These are phyloP conservation scores for Annulohypoxylon bovei DNA, from an alignment of 495 filamentous ascomycete genomes.

Conservation along the genomic window DNA sequence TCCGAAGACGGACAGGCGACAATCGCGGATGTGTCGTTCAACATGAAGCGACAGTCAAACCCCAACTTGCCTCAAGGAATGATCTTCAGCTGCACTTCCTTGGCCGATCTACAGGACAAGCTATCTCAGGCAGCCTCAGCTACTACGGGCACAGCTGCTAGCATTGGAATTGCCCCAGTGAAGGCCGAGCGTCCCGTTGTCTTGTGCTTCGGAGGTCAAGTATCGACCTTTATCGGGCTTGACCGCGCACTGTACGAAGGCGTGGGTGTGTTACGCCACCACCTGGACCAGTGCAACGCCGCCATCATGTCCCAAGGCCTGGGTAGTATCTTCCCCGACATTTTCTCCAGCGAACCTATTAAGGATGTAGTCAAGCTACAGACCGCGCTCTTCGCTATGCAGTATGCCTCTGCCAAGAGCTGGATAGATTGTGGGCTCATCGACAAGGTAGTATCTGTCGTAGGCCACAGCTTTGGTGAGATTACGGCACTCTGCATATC, in stretches of 20 bases:
- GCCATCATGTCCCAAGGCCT: conserved; percentile 42
- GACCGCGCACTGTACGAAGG: conserved; percentile 49
- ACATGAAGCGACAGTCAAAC: neutral
- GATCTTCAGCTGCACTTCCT: neutral
- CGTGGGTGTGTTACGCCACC: conserved; percentile 41
- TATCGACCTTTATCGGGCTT: conserved; percentile 53
- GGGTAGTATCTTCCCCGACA: conserved; percentile 55
- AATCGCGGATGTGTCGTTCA: neutral
- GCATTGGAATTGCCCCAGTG: neutral
- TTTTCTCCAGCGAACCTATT: conserved; percentile 54
- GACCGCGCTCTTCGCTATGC: conserved; percentile 53
- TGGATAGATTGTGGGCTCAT: conserved; percentile 57
- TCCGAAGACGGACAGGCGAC: neutral
- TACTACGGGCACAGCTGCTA: no score
- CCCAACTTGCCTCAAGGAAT: neutral
- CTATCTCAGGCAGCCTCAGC: neutral
- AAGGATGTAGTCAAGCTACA: conserved; percentile 57
- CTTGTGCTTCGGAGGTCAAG: conserved; percentile 64
- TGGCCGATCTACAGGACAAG: neutral
- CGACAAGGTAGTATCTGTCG: conserved; percentile 41
- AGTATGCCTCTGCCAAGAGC: conserved; percentile 52
- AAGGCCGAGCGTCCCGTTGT: conserved; percentile 48
- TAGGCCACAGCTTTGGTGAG: conserved; percentile 66
- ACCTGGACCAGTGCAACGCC: conserved; percentile 54
- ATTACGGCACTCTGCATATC: conserved; percentile 58